These are phyloP conservation scores for Ceratocystis diversiconidia DNA, from an alignment of 2,329 filamentous ascomycete genomes.

Conservation along the genomic window DNA sequence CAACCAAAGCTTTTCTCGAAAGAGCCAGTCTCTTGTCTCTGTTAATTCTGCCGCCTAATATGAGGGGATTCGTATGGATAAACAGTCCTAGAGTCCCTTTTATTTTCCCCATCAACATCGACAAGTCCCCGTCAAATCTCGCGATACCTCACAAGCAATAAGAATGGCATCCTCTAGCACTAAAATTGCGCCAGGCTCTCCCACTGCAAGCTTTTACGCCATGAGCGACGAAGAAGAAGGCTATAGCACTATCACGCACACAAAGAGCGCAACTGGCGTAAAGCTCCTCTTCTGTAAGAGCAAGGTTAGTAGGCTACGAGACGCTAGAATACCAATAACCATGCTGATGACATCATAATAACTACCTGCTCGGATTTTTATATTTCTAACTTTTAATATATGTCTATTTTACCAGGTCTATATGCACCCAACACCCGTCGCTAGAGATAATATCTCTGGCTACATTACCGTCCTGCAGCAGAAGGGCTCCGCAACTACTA, in stretches of 20 bases:
- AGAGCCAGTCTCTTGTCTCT: not conserved
- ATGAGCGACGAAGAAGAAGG: conserved; percentile 92
- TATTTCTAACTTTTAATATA: not conserved
- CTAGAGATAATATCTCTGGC: conserved; percentile 90
- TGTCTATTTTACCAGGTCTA: conserved; percentile 53
- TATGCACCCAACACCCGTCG: conserved; percentile 80
- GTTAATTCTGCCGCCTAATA: conserved; percentile 14
- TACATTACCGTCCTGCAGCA: conserved; percentile 91
- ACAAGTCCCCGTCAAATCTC: not conserved
- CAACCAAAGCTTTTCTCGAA: not conserved
- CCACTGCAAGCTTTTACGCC: conserved; percentile 81
- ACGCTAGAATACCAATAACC: not conserved
- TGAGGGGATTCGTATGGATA: not conserved
- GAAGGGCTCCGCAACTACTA: conserved; percentile 41
- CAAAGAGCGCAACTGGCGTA: conserved; percentile 63
- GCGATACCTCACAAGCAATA: not conserved
- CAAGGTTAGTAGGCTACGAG: conserved; percentile 48
- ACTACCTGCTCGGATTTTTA: not conserved
- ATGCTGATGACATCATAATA: not conserved
- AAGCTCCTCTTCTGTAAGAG: conserved; percentile 93
- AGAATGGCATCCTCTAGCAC: conserved; percentile 19
- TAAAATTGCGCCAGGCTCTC: conserved; percentile 41
- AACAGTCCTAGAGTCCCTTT: not conserved
- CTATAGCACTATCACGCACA: conserved; percentile 84
- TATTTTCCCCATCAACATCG: not conserved